Conservation (phyloP, 768 basidiomycete species). For the Phaeolepiota aurea region DNA sequence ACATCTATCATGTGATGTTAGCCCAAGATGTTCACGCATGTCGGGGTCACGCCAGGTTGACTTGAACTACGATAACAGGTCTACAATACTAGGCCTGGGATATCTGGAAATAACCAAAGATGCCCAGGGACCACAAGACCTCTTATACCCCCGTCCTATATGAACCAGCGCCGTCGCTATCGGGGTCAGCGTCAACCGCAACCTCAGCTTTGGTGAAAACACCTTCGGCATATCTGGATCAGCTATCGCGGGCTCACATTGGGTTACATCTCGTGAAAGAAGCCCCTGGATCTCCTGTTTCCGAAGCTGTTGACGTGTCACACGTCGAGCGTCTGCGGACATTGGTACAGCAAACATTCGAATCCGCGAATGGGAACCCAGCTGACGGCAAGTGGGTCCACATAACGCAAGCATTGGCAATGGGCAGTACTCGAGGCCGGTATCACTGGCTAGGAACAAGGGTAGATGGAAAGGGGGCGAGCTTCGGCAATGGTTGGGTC, state of each 20-base stretch:
- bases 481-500: constrained; percentile 26
- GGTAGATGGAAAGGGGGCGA: constrained; percentile 11
- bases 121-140: not conserved
- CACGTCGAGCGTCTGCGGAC: constrained; percentile 18
- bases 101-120: too few relatives aligned
- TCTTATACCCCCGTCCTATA: not conserved
- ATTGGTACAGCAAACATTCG: constrained; percentile 24
- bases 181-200: constrained; percentile 12
- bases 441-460: constrained; percentile 19
- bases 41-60: too few relatives aligned
- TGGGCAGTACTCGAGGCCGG: constrained; percentile 30
- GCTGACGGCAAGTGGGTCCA: constrained; percentile 39
- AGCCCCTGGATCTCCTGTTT: not conserved
- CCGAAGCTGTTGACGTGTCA: not conserved
- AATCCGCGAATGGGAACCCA: constrained; percentile 26
- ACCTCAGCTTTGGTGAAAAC: not conserved
- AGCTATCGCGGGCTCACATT: not conserved
- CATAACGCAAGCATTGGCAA: constrained; percentile 27
- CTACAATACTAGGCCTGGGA: too few relatives aligned
- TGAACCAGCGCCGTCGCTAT: constrained; percentile 6
- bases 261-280: not conserved
- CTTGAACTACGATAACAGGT: too few relatives aligned
- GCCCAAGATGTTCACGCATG: too few relatives aligned
- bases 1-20: too few relatives aligned
- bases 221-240: not conserved